Percentiles rank a stretch among this genome's conserved stretches.
phyloP scores from a whole-genome alignment of 768 basidiomycete species.

The Cytidiella melzeri region DNA sequence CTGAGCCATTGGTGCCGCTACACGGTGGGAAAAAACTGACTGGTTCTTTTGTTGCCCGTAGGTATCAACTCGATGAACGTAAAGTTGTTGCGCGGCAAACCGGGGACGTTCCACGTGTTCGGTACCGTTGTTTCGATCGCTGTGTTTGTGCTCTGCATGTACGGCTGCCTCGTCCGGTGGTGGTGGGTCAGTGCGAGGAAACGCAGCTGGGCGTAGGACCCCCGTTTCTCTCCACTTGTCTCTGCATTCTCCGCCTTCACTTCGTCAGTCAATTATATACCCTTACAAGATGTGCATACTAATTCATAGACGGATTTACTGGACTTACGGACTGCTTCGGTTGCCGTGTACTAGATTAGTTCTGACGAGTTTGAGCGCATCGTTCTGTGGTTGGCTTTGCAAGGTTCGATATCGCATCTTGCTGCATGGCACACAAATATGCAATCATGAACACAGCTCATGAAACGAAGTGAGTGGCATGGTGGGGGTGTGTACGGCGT shows the following conservation, averaged over 20 bases:
- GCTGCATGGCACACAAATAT: neutral
- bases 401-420: too few relatives aligned
- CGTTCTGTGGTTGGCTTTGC: too few relatives aligned
- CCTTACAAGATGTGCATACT: neutral
- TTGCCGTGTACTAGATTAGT: too few relatives aligned
- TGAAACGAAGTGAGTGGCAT: neutral
- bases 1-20: neutral
- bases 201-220: constrained; percentile 5
- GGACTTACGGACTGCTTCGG: too few relatives aligned
- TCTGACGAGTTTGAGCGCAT: too few relatives aligned
- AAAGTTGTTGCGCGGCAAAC: constrained; percentile 49
- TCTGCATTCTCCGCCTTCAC: neutral
- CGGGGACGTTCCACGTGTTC: constrained; percentile 44
- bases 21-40: neutral
- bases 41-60: constrained; percentile 25
- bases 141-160: constrained; percentile 36
- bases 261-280: neutral
- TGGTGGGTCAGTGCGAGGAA: constrained; percentile 61
- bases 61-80: constrained; percentile 69
- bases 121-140: constrained; percentile 40
- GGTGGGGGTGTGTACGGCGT: neutral
- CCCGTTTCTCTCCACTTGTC: neutral
- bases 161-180: constrained; percentile 42
- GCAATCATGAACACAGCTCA: neutral
- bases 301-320: too few relatives aligned